A percentile compares a stretch with the other conserved stretches of the same genome.
These are phyloP conservation scores for Thoreauomyces humboldtii DNA, from an alignment of 192 early-diverging fungal genomes.

Conservation along the genomic window DNA sequence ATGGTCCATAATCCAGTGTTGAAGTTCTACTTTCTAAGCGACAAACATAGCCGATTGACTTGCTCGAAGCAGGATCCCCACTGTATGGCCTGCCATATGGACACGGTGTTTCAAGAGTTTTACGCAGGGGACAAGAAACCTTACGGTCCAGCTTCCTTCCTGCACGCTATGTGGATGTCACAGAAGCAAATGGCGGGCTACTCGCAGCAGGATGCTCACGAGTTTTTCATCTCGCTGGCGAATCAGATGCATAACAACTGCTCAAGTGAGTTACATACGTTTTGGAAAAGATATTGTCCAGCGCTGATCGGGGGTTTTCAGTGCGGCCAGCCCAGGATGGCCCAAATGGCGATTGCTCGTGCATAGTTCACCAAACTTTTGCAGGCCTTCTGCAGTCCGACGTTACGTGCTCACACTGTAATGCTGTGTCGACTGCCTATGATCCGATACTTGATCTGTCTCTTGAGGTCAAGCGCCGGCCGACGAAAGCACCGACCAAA, in stretches of 20 bases:
- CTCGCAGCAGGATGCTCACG: slow-evolving; percentile 95
- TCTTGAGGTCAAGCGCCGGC: slow-evolving; percentile 67
- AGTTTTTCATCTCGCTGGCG: slow-evolving; percentile 89
- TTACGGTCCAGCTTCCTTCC: slow-evolving; percentile 77
- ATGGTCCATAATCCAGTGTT: slow-evolving; percentile 91
- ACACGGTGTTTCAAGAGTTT: slow-evolving; percentile 75
- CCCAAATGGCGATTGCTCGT: slow-evolving; percentile 59
- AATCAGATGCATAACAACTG: slow-evolving; percentile 77
- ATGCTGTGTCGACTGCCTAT: slow-evolving; percentile 71
- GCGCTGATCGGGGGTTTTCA: too few species aligned
- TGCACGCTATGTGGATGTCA: slow-evolving; percentile 88
- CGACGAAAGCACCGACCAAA: slow-evolving; percentile 2
- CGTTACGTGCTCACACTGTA: slow-evolving; percentile 80
- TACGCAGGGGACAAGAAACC: slow-evolving; percentile 69
- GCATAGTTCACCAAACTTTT: slow-evolving; percentile 88
- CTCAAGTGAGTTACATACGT: slow-evolving; percentile 19
- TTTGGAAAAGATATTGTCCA: too few species aligned
- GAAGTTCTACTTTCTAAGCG: slow-evolving; percentile 86
- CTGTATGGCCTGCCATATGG: slow-evolving; percentile 95
- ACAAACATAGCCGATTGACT: slow-evolving; percentile 69
- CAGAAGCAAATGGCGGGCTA: slow-evolving; percentile 86
- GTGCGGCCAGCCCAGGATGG: background rate
- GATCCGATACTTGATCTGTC: slow-evolving; percentile 93
- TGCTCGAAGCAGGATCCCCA: slow-evolving; percentile 53
- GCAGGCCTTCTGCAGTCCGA: slow-evolving; percentile 86